phyloP scores from a whole-genome alignment of 345 rosid species.

The Arabis alpina region DNA sequence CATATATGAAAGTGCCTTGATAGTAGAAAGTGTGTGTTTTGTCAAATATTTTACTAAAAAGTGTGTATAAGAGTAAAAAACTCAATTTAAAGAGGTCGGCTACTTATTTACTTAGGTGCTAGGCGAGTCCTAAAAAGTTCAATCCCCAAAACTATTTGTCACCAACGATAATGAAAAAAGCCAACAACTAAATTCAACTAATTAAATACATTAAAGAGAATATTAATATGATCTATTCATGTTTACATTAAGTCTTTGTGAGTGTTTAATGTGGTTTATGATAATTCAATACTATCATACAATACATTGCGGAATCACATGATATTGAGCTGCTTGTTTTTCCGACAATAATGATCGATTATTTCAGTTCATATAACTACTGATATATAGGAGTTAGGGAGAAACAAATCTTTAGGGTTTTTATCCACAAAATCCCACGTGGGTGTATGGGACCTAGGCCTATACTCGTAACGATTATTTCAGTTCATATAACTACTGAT shows the following conservation, averaged over 20 bases:
- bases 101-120: background rate
- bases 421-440: constrained; percentile 46
- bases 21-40: no score
- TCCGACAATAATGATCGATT: background rate
- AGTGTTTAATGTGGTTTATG: background rate
- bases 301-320: background rate
- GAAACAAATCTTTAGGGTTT: constrained; percentile 18
- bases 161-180: background rate
- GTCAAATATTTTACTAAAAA: no score
- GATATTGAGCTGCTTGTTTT: background rate
- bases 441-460: constrained; percentile 29
- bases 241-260: background rate
- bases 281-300: background rate
- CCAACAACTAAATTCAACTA: background rate
- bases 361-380: background rate
- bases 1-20: no score
- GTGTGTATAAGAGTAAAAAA: no score
- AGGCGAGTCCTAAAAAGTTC: background rate
- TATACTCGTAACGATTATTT: constrained; percentile 19
- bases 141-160: background rate
- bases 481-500: no score
- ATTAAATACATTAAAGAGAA: no score
- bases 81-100: no score
- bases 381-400: no score
- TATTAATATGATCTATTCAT: no score